phyloP scores from a whole-genome alignment of 208 protist species.

The Lotmaria passim region DNA sequence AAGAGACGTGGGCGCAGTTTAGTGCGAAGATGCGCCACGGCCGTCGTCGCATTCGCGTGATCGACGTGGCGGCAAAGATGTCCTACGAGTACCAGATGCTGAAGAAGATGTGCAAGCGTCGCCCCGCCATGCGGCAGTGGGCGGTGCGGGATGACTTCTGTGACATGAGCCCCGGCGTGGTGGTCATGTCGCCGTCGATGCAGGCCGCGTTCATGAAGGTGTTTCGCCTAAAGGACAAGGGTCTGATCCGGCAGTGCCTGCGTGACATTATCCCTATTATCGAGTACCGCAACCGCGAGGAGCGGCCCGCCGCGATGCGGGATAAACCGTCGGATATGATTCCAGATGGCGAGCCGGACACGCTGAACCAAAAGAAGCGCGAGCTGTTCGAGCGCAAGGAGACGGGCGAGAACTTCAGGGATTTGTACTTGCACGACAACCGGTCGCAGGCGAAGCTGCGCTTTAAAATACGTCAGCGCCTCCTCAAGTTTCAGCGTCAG shows the following conservation, averaged over 20 bases:
- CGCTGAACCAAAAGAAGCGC: constrained; percentile 89
- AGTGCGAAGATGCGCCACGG: constrained; percentile 80
- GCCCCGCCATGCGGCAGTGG: constrained; percentile 89
- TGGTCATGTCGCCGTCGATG: constrained; percentile 91
- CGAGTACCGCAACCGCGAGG: constrained; percentile 87
- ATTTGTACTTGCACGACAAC: constrained; percentile 69
- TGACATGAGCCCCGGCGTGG: constrained; percentile 86
- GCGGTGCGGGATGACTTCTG: constrained; percentile 86
- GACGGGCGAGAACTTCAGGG: constrained; percentile 76
- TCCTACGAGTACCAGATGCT: constrained; percentile 93
- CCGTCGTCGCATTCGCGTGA: constrained; percentile 78
- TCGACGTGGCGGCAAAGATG: constrained; percentile 91
- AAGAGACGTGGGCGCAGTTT: constrained; percentile 90
- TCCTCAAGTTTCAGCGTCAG: constrained; percentile 89
- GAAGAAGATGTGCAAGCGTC: constrained; percentile 86
- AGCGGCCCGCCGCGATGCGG: constrained; percentile 48
- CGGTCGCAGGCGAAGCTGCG: constrained; percentile 87
- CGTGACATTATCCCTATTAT: constrained; percentile 90
- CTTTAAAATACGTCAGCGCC: constrained; percentile 80
- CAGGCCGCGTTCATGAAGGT: constrained; percentile 92
- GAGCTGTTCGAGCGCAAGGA: constrained; percentile 86
- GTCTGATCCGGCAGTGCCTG: constrained; percentile 78
- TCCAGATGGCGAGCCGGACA: constrained; percentile 83
- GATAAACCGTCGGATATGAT: constrained; percentile 74
- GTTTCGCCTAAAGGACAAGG: constrained; percentile 87